Percentiles rank a stretch among this genome's conserved stretches.
phyloP scores from a whole-genome alignment of 257 asterid genomes.

The Thymus quinquecostatus region DNA sequence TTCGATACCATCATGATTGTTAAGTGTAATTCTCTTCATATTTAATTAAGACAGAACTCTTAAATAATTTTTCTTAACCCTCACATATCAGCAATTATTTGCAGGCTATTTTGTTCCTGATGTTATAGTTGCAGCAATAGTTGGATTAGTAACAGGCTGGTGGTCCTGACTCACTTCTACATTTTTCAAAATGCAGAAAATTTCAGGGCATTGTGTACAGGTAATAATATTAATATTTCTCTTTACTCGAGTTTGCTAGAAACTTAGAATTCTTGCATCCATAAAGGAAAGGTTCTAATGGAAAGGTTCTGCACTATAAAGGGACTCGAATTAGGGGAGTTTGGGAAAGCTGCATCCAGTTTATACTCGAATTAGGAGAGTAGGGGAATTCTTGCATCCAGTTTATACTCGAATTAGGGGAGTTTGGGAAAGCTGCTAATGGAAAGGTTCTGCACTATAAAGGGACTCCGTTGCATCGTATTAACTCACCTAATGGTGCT shows the following conservation, averaged over 20 bases:
- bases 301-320: neutral
- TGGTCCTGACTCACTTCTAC: constrained; percentile 28
- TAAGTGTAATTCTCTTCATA: neutral
- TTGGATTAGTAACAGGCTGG: constrained; percentile 93
- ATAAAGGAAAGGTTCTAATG: neutral
- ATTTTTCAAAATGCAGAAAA: constrained; percentile 66
- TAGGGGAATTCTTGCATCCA: too few species aligned
- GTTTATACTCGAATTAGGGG: too few species aligned
- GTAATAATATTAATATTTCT: constrained; percentile 44
- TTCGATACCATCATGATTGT: constrained; percentile 30
- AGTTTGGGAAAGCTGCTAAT: too few species aligned
- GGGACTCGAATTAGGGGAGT: constrained; percentile 62
- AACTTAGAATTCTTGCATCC: constrained; percentile 5
- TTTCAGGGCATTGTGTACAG: constrained; percentile 97
- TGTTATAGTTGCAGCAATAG: constrained; percentile 69
- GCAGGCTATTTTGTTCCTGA: constrained; percentile 94
- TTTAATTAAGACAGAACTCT: constrained; percentile 10
- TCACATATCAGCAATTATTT: constrained; percentile 31
- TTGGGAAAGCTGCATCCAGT: constrained; percentile 57
- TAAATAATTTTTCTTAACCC: constrained; percentile 10
- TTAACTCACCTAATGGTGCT: too few species aligned
- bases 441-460: too few species aligned
- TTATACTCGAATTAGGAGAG: too few species aligned
- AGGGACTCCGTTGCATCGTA: too few species aligned
- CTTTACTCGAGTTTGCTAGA: neutral